Evolutionary conservation across 2,329 filamentous ascomycete genomes (phyloP), one percentile per base, ranked within the genome.

Genomic region (Rachicladosporium sp.): DNA sequence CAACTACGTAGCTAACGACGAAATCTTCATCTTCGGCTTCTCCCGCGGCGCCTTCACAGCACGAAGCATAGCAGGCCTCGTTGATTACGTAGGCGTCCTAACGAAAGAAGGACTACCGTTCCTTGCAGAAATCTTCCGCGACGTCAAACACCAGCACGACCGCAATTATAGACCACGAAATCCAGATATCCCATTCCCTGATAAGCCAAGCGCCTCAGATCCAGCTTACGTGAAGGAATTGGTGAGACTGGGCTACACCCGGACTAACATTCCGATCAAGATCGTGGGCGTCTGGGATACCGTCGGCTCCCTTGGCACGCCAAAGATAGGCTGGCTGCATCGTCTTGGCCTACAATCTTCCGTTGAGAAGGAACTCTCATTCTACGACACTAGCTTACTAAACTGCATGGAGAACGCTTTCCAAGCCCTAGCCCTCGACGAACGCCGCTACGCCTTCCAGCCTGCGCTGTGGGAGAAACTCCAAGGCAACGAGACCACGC

Each of bases 1-100:
- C 40, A 74, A 73, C 51, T 73, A 67, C 46, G 55, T 62, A n/a
- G 61, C 60, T 1, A 70, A 69, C 40, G 71, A 70, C 38, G 61
- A 69, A 46, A 66, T 70, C 36, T 67, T 66, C 49, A 62, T 69
- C 43, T 64, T 68, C 39, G 67, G 67, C 19, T 70, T 69, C 53
- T 66, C 62, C 4, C 57, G 67, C 9, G 67, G 67, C 6, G 67
- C 67, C 2, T 70, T 60, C 44, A 67, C 63, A 0, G 66, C 63
- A 2, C 58, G 67, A 6, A 61, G 61, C 4, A 61, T 68, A 7
- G 67, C 65, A 4, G 67, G 65, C 0, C 46, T 70, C 9, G 64
- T 69, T 19, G 60, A 53, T 6, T 54, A 62, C 15, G 52, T 67
- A 35, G 71, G 71, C 1, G 53, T 74, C 1, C 50, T 73, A 12